Base-by-base conservation (phyloP, 768 basidiomycete species). In the Naganishia onofrii region DNA sequence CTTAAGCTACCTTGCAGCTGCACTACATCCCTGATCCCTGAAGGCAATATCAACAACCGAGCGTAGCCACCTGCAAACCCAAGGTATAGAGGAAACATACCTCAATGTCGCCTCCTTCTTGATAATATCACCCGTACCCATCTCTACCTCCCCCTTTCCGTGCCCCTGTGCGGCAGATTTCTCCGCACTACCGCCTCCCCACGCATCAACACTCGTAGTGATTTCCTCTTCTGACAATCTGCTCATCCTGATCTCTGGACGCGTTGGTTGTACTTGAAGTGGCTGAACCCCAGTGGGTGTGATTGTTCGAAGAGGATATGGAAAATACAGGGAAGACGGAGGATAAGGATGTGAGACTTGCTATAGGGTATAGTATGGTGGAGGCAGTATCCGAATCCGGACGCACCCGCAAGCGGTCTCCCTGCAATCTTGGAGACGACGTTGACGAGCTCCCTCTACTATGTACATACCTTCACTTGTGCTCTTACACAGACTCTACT, bases 81-180 rank as follows among this genome's bases (percentile, higher is more conserved):
- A 28, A 55, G 54, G 29, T 7, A 19, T 3, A 3, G 32, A 55
- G 29, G 9, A 42, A 26, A 29, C 60, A 26, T 29, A 63, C 60
- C 60, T 38, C 17, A 63, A 42, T 23, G 60, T 44, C 10, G 60
- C 60, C 29, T 63, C 60, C 42, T 63, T 63, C 26, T 44, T 63
- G n/a, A 63, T n/a, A 2, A 63, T 21, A 42, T 63, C 60, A 13
- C 57, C 57, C 34, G 57, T 58, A 23, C 34, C n/a, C 32, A n/a
- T 7, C 6, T 21, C 28, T 7, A 19, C 12, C 34, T 36, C 6
- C 34, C 17, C 44, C 21, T 4, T 21, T 51, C n/a, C 23, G 48
- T 13, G 12, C 13, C 48, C n/a, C n/a, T n/a, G n/a, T n/a, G 21
- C 48, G 7, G 48, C 48, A 51, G n/a, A 51, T 13, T 51, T 7